A percentile compares a stretch with the other conserved stretches of the same genome.
phyloP scores from a whole-genome alignment of 139 green algal species.

The Chlorella sorokiniana region DNA sequence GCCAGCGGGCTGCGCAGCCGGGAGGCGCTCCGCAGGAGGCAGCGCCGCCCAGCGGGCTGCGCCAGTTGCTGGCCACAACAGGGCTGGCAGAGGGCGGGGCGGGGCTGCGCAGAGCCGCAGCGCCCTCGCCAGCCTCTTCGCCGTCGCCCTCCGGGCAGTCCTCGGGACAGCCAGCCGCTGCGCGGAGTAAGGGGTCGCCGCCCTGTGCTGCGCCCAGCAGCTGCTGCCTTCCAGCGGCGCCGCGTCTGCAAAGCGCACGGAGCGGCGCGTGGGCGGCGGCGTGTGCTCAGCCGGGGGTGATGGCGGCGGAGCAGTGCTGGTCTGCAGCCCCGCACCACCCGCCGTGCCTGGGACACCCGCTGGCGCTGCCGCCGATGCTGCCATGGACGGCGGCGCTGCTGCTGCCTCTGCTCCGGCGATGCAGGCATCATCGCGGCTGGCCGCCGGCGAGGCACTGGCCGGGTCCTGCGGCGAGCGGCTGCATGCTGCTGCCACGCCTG shows the following conservation, averaged over 20 bases:
- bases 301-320: neutral
- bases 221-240: slow-evolving; percentile 1
- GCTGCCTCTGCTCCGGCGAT: neutral
- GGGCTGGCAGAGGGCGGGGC: neutral
- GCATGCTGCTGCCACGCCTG: too few relatives aligned
- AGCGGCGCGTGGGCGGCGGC: slow-evolving; percentile 5
- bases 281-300: slow-evolving; percentile 3
- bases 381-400: neutral
- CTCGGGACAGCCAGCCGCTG: neutral
- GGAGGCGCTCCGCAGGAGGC: neutral
- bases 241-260: slow-evolving; percentile 26
- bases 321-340: neutral
- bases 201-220: neutral
- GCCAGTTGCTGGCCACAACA: slow-evolving; percentile 12
- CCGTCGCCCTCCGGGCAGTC: neutral
- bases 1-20: slow-evolving; percentile 14
- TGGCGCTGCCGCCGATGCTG: neutral
- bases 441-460: neutral
- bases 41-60: neutral
- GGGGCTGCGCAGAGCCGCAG: neutral
- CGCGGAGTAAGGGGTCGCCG: slow-evolving; percentile 13
- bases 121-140: neutral
- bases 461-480: too few relatives aligned
- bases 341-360: neutral
- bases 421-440: neutral